These are phyloP conservation scores for Actinidia polygama DNA, from an alignment of 179 eudicot species.

Conservation along the genomic window DNA sequence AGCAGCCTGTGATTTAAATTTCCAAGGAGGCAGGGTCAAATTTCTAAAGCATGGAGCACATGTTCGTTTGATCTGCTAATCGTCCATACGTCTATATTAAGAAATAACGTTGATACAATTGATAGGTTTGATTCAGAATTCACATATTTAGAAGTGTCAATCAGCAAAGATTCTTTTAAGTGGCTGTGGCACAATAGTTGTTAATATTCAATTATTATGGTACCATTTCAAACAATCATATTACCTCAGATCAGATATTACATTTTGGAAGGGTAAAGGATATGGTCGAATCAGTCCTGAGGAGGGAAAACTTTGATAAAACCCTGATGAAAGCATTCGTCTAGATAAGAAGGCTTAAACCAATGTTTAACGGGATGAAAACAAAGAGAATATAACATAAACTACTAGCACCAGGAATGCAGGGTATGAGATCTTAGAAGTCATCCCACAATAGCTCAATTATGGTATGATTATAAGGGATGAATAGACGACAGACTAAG, in stretches of 20 bases:
- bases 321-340: not conserved
- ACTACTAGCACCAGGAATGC: not conserved
- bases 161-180: slow-evolving; percentile 15
- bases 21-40: slow-evolving; percentile 51
- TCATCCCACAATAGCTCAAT: not conserved
- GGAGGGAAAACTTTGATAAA: slow-evolving; percentile 3
- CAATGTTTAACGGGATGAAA: not conserved
- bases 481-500: not conserved
- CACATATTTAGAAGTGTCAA: slow-evolving; percentile 17
- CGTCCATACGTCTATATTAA: slow-evolving; percentile 30
- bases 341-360: not conserved
- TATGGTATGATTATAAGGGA: not conserved
- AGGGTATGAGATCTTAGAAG: not conserved
- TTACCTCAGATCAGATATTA: slow-evolving; percentile 2
- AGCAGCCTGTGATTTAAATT: slow-evolving; percentile 78
- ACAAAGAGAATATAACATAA: not conserved
- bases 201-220: not conserved
- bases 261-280: not conserved
- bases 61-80: slow-evolving; percentile 35
- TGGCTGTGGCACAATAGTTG: not conserved
- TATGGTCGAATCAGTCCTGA: not conserved
- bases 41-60: slow-evolving; percentile 34
- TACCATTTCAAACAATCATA: not conserved
- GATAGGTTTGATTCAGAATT: slow-evolving; percentile 23
- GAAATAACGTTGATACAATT: slow-evolving; percentile 19